Conservation (phyloP, 768 basidiomycete species). For the Suillus cothurnatus region DNA sequence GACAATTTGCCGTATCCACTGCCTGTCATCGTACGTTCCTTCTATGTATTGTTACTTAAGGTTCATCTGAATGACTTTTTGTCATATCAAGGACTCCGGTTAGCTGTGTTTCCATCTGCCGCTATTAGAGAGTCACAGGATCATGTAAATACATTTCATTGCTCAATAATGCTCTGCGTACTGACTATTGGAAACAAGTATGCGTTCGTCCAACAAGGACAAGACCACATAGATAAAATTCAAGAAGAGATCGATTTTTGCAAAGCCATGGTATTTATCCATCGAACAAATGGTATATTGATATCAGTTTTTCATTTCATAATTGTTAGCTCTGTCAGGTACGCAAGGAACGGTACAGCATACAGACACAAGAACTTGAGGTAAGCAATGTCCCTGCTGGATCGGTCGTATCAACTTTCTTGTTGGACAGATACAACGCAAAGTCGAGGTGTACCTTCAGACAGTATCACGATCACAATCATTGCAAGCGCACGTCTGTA, state of each 20-base stretch:
- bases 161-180: not conserved
- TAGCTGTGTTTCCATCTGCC: slow-evolving; percentile 5
- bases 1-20: not conserved
- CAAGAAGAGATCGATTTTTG: slow-evolving; percentile 7
- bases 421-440: not conserved
- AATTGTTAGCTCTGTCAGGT: slow-evolving; percentile 2
- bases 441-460: slow-evolving; percentile 7
- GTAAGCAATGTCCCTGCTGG: not conserved
- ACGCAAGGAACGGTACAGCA: not conserved
- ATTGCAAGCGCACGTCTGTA: slow-evolving; percentile 9
- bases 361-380: not conserved
- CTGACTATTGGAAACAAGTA: not conserved
- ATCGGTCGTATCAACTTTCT: not conserved
- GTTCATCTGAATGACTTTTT: not conserved
- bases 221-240: not conserved
- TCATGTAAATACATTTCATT: not conserved
- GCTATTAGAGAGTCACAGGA: not conserved
- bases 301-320: slow-evolving; percentile 1
- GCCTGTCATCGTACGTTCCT: slow-evolving; percentile 1
- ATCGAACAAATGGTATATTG: not conserved
- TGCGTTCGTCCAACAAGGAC: not conserved
- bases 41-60: not conserved
- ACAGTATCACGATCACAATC: slow-evolving; percentile 7
- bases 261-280: slow-evolving; percentile 7
- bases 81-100: not conserved